Percentiles rank a stretch among this genome's conserved stretches.
Conservation (phyloP, 805 yeast genomes). For the Sporopachydermia quercuum region DNA sequence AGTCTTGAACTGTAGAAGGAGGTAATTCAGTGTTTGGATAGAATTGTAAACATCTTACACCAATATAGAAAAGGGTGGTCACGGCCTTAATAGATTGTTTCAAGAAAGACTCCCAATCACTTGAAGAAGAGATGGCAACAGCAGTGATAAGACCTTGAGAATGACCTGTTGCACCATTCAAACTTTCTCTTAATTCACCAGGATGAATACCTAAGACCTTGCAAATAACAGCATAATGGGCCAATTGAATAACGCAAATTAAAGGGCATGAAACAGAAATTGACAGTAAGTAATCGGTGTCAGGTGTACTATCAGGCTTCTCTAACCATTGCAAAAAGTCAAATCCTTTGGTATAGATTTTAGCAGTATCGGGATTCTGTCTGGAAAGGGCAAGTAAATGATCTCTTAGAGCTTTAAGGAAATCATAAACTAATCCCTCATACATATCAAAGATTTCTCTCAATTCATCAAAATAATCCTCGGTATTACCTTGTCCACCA, state of each 20-base stretch:
- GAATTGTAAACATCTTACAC: slow-evolving; percentile 77
- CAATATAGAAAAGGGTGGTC: slow-evolving; percentile 79
- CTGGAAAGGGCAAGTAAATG: slow-evolving; percentile 55
- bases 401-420: slow-evolving; percentile 54
- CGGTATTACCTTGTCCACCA: slow-evolving; percentile 99
- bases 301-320: slow-evolving; percentile 76
- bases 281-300: slow-evolving; percentile 69
- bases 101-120: slow-evolving; percentile 75
- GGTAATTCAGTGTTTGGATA: slow-evolving; percentile 92
- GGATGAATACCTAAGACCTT: slow-evolving; percentile 76
- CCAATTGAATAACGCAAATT: slow-evolving; percentile 88
- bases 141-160: slow-evolving; percentile 91
- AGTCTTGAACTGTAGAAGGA: slow-evolving; percentile 84
- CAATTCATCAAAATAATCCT: slow-evolving; percentile 93
- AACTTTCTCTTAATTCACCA: slow-evolving; percentile 60
- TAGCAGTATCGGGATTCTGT: slow-evolving; percentile 62
- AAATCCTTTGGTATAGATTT: slow-evolving; percentile 87
- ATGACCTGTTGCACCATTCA: slow-evolving; percentile 70
- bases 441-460: slow-evolving; percentile 71
- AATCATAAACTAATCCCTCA: slow-evolving; percentile 56
- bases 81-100: slow-evolving; percentile 62
- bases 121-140: slow-evolving; percentile 68
- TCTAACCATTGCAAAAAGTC: slow-evolving; percentile 81
- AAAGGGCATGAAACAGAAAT: slow-evolving; percentile 96
- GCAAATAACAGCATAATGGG: slow-evolving; percentile 83